Conservation (phyloP, 352 stramenopile species). For the Globisporangium splendens region DNA sequence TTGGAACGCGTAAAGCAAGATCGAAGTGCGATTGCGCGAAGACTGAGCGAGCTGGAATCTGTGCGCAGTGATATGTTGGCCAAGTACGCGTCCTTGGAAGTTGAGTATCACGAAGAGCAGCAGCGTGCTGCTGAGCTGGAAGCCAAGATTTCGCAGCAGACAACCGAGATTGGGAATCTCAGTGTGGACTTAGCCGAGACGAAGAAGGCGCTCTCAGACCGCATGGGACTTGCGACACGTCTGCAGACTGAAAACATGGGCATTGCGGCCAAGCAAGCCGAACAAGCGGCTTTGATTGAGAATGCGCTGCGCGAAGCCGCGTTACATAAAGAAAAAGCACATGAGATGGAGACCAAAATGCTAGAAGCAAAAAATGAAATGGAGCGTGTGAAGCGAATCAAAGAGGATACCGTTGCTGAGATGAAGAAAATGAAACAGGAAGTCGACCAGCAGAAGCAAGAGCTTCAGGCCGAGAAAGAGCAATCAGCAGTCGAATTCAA, state of each 20-base stretch:
- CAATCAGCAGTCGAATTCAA: constrained; percentile 15
- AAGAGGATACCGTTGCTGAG: constrained; percentile 41
- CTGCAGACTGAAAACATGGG: constrained; percentile 85
- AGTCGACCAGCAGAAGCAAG: constrained; percentile 21
- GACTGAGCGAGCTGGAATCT: constrained; percentile 21
- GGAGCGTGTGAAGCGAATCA: constrained; percentile 35
- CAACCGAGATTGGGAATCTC: constrained; percentile 55
- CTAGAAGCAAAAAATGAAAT: constrained; percentile 51
- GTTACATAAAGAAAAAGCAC: constrained; percentile 33
- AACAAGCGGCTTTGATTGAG: constrained; percentile 75
- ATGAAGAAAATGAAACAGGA: constrained; percentile 52
- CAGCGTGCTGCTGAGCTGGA: constrained; percentile 47
- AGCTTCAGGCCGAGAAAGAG: constrained; percentile 10
- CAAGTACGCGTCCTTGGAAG: constrained; percentile 27
- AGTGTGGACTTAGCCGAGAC: constrained; percentile 73
- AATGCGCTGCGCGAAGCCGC: constrained; percentile 55
- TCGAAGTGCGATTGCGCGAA: constrained; percentile 18
- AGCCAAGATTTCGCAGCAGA: constrained; percentile 44
- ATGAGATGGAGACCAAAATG: constrained; percentile 55
- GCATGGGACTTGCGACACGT: constrained; percentile 73
- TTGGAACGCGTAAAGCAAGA: constrained; percentile 49
- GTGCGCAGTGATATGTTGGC: constrained; percentile 26
- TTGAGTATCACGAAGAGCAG: constrained; percentile 32
- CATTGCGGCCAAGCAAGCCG: constrained; percentile 73
- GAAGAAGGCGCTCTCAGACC: constrained; percentile 82